phyloP scores from a whole-genome alignment of 306 rosid species.

The Trifolium subterraneum region DNA sequence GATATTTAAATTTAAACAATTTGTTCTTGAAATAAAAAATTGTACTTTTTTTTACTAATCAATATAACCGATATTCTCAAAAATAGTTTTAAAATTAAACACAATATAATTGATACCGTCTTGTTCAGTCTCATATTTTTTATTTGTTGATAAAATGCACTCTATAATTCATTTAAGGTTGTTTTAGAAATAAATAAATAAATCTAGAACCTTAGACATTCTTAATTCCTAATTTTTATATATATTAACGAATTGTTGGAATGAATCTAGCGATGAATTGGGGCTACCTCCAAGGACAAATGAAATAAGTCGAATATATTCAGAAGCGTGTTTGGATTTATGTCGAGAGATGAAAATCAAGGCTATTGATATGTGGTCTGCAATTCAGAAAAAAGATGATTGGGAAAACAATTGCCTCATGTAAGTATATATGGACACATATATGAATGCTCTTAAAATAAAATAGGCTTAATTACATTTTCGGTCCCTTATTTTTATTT shows the following conservation, averaged over 20 bases:
- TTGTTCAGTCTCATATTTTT: no score
- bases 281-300: slow-evolving; percentile 35
- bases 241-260: slow-evolving; percentile 9
- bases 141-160: no score
- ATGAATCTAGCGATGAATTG: slow-evolving; percentile 6
- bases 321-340: slow-evolving; percentile 68
- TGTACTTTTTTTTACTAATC: no score
- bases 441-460: neutral
- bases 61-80: no score
- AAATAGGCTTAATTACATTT: no score
- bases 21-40: no score
- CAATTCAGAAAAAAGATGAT: slow-evolving; percentile 57
- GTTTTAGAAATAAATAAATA: neutral
- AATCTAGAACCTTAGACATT: neutral
- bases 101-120: no score
- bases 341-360: slow-evolving; percentile 60
- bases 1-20: no score
- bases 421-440: slow-evolving; percentile 47
- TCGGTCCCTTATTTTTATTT: no score
- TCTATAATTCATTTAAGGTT: no score
- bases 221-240: neutral
- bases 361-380: slow-evolving; percentile 63
- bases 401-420: slow-evolving; percentile 60
- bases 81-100: no score
- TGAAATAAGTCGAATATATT: slow-evolving; percentile 52